Evolutionary conservation across 1,284 basidiomycete species (phyloP), one percentile per base, ranked within the genome.

Genomic region (Rhodotorula sp.): DNA sequence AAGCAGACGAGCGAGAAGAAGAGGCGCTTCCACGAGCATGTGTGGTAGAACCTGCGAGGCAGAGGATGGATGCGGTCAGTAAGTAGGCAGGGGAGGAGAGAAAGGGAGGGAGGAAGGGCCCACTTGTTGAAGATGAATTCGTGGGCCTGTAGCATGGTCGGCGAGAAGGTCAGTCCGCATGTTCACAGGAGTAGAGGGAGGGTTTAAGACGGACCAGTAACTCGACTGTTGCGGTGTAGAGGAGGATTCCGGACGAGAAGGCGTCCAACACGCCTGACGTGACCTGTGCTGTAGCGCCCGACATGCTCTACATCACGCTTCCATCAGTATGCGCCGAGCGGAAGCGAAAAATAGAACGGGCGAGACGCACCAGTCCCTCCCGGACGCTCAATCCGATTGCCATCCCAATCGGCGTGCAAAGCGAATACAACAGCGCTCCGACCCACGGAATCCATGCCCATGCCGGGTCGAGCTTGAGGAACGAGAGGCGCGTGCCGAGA

Each of bases 391-490:
- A 86, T 8, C 94, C 94, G 53, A 84, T 85, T 1, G 92, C 92
- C 74, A 96, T 89, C 24, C 90, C 90, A 48, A 92, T 73, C 4
- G 91, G 91, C 0, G 94, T 95, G n/a, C 90, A 90, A 71, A 92
- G 79, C 10, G 89, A 87, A 79, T 91, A 96, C 9, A 89, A 70
- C 17, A 86, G 17, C 4, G 87, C 91, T 24, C 85, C 91, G 29
- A 82, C 75, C 68, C 87, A 82, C 10, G 91, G 88, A 1, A 90
- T 80, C 82, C 84, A 89, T 65, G 80, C 82, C 77, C 87, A 88
- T 57, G 80, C 77, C 1, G 77, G 65, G 0, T 90, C 86, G 0
- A 96, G 83, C 22, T 82, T 79, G 78, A 96, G 84, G 79, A 84
- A 88, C 0, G 93, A 90, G 24, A 94, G 84, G 4, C 77, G 74